Conservation (phyloP, 1,284 basidiomycete genomes). For the Ceratorhiza oryzae-sativae region DNA sequence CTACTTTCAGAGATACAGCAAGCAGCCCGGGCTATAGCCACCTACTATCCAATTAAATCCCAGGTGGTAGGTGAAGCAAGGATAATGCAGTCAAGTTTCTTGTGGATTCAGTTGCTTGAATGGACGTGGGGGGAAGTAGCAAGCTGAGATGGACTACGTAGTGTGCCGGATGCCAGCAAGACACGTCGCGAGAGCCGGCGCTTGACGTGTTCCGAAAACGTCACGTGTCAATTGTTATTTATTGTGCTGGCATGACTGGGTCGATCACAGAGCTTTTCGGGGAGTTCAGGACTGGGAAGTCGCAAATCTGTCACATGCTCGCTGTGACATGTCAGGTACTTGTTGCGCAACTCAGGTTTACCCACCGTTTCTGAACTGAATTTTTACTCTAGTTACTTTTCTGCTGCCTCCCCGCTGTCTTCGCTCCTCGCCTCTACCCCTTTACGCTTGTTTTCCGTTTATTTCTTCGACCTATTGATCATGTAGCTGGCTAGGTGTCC, state of each 20-base stretch:
- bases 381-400: no score
- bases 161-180: slow-evolving; percentile 28
- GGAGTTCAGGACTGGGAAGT: slow-evolving; percentile 98
- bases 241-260: slow-evolving; percentile 97
- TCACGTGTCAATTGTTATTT: no score
- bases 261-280: slow-evolving; percentile 99
- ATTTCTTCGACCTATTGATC: no score
- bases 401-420: no score
- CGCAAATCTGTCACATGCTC: slow-evolving; percentile 97
- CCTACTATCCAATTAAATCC: background rate
- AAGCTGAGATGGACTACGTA: background rate
- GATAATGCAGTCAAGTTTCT: background rate
- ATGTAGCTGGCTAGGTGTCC: no score
- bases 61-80: background rate
- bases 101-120: background rate
- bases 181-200: slow-evolving; percentile 34
- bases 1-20: background rate
- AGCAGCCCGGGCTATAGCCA: background rate
- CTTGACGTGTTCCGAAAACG: slow-evolving; percentile 38
- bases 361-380: no score
- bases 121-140: background rate
- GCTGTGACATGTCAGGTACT: slow-evolving; percentile 95
- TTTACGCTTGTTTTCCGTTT: no score
- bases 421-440: no score
- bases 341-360: no score